Evolutionary conservation across 1,284 basidiomycete genomes (phyloP), one percentile per base, ranked within the genome.

Genomic region (Termitomyces sp.): DNA sequence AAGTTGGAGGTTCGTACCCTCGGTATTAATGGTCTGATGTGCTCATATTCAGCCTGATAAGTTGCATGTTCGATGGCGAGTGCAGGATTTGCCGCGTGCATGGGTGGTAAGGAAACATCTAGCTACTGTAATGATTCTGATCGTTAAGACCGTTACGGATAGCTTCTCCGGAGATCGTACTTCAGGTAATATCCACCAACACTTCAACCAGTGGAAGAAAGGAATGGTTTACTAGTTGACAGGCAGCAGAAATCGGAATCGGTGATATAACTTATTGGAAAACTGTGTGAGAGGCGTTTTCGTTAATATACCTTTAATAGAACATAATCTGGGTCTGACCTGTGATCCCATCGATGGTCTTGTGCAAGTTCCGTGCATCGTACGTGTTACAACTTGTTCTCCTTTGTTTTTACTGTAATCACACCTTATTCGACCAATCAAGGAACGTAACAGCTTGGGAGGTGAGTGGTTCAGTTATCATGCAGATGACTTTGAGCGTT

Each of bases 211-310:
- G n/a, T 1, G 5, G 26, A 34, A 41, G 21, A 21, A 8, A 31
- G 3, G 6, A 51, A n/a, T 8, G n/a, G 1, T 15, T 46, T 12
- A 19, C 61, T 8, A 40, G 58, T 59, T 44, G 58, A 12, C 73
- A 94, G 79, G 95, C 95, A 13, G 95, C 95, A 41, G 96, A 98
- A 69, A 95, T 96, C 54, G 94, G 93, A 2, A 96, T 97, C 58
- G 87, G 87, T 86, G 71, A 73, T 26, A 15, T 8, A 3, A 26
- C 21, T 53, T 15, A 34, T 39, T 4, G 28, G n/a, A 45, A n/a
- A 46, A 9, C 19, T 40, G 40, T 12, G 21, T 39, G 30, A 45
- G 30, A 28, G 30, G 48, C 46, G 43, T 47, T 44, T 26, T 28
- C 3, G 17, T n/a, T 44, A n/a, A 17, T 44, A 5, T 17, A 26